Evolutionary conservation across 164 flowering plant genomes (phyloP).

Genomic region (Tetrastigma voinierianum): DNA sequence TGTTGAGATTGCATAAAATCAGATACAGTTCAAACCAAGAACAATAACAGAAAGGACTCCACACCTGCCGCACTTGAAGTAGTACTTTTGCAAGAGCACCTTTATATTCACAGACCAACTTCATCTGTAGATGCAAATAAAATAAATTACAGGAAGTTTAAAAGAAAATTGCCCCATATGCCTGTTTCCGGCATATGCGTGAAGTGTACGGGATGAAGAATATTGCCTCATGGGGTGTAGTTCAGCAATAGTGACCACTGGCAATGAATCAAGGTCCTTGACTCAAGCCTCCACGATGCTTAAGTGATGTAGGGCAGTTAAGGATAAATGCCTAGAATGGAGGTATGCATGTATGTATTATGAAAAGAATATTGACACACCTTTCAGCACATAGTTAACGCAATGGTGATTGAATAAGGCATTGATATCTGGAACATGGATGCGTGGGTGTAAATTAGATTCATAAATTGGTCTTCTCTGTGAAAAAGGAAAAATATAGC

Average conservation of each 20-base stretch:
- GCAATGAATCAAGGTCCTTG: too few relatives aligned
- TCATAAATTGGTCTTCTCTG: not conserved
- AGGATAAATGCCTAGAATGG: too few relatives aligned
- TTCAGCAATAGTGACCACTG: too few relatives aligned
- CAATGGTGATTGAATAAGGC: slow-evolving; percentile 67
- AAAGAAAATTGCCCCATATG: too few relatives aligned
- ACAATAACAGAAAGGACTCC: slow-evolving; percentile 5
- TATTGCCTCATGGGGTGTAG: too few relatives aligned
- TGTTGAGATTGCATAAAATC: not conserved
- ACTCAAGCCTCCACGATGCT: too few relatives aligned
- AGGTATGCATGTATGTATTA: too few relatives aligned
- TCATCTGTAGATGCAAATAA: slow-evolving; percentile 46
- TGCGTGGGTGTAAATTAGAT: not conserved
- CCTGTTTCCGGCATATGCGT: too few relatives aligned
- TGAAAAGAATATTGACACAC: slow-evolving; percentile 30
- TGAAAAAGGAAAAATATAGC: not conserved
- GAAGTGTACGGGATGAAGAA: too few relatives aligned
- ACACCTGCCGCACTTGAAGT: slow-evolving; percentile 78
- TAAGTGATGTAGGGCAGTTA: too few relatives aligned
- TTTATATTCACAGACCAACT: slow-evolving; percentile 57
- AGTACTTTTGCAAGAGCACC: slow-evolving; percentile 84
- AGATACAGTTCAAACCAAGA: not conserved
- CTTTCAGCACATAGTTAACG: slow-evolving; percentile 83
- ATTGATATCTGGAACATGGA: slow-evolving; percentile 70
- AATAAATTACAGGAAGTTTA: not conserved